Evolutionary conservation across 441 rosid species (phyloP).

Genomic region (Hura crepitans): DNA sequence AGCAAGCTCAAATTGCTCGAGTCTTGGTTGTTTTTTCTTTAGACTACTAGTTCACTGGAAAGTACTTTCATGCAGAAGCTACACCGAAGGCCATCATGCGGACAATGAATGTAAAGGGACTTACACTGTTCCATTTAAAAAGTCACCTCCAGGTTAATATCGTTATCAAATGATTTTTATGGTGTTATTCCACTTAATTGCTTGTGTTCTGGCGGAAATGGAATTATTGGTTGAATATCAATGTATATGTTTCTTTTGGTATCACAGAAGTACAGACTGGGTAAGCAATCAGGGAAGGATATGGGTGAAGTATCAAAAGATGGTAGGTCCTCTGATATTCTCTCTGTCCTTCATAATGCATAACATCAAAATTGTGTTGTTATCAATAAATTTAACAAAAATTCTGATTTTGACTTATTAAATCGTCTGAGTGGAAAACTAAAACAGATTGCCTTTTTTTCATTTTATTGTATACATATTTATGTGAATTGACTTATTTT

Average conservation of each 20-base stretch:
- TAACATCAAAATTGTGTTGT: background rate
- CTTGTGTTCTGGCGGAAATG: background rate
- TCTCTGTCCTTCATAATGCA: background rate
- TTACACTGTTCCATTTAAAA: conserved; percentile 67
- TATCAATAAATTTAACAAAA: background rate
- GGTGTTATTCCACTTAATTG: background rate
- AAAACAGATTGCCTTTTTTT: background rate
- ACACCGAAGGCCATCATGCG: conserved; percentile 72
- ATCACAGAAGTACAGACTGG: conserved; percentile 62
- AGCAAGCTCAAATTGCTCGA: background rate
- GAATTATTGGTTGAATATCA: conserved; percentile 2
- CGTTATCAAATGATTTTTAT: conserved; percentile 8
- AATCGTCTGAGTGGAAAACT: background rate
- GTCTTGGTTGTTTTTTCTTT: background rate
- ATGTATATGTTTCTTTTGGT: conserved; percentile 5
- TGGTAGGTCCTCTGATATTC: conserved; percentile 33
- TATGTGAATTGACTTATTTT: conserved; percentile 18
- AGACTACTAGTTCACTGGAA: background rate
- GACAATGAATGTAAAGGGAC: conserved; percentile 66
- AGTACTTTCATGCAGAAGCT: conserved; percentile 41
- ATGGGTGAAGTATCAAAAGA: conserved; percentile 44
- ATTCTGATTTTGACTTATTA: background rate
- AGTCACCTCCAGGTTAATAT: conserved; percentile 63
- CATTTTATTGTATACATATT: background rate
- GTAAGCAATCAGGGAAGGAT: conserved; percentile 63